Evolutionary conservation across 768 basidiomycete genomes (phyloP), one percentile per base, ranked within the genome.

Genomic region (Tylopilus rubrobrunneus): DNA sequence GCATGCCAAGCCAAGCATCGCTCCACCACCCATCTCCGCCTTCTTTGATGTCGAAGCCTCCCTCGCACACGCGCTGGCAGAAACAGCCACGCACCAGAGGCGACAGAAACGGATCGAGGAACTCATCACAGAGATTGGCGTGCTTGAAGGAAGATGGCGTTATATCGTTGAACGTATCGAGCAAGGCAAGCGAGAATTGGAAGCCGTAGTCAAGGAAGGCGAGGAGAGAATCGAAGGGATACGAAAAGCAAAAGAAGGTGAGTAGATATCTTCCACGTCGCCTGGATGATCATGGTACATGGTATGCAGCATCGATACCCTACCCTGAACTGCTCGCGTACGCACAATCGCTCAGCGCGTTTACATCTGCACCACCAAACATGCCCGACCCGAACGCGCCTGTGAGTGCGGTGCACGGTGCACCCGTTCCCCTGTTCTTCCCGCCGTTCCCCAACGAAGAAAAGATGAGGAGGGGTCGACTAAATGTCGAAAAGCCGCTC

Each of bases 371-470:
- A 10, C 91, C 91, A 8, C 91, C 91, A 10, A 90, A 89, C 63
- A 87, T 91, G 83, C 88, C 88, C 21, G 88, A 89, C 62, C 78
- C 84, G 45, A 75, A 76, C 25, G 71, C 82, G 6, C 84, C 86
- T 1, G 34, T 55, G 29, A 52, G 29, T 17, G 52, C 58, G 37
- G 11, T 58, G 48, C 86, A 86, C 9, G 88, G 87, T 60, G 84
- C 84, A 11, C 86, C 87, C 1, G 84, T 85, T 17, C 87, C 86
- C 17, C 65, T 89, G 40, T 92, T 93, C 77, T 91, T 92, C 73
- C 90, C 90, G 36, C 92, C 92, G 11, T 93, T 92, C 68, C 91
- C 91, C 1, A 92, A 91, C 64, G 90, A 92, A 71, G 91, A 92
- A 67, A 92, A 90, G 71, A 91, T 93, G 88, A 84, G 90, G 48